A percentile compares a stretch with the other conserved stretches of the same genome.
phyloP scores from a whole-genome alignment of 1,139 yeast genomes.

The Geotrichum fermentans region DNA sequence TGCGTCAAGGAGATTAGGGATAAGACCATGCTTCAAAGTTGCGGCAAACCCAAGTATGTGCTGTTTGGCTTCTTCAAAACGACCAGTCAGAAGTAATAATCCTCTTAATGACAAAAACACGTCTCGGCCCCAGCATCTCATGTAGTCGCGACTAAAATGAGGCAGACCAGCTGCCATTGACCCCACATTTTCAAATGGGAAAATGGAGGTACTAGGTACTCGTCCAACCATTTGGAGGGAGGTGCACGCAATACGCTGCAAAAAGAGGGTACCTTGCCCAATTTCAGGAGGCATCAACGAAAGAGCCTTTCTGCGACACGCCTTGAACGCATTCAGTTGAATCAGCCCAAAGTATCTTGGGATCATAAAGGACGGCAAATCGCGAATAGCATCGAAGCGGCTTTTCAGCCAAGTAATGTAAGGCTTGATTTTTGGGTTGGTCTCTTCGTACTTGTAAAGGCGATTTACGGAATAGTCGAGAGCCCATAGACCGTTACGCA shows the following conservation, averaged over 20 bases:
- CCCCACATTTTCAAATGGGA: conserved; percentile 57
- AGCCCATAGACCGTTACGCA: conserved; percentile 87
- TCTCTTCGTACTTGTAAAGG: conserved; percentile 49
- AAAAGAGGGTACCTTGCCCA: conserved; percentile 61
- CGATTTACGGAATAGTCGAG: conserved; percentile 68
- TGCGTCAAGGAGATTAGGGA: conserved; percentile 88
- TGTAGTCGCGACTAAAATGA: conserved; percentile 81
- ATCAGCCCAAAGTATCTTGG: conserved; percentile 85
- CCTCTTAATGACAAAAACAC: conserved; percentile 87
- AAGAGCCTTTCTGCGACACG: conserved; percentile 65
- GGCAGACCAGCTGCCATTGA: conserved; percentile 95
- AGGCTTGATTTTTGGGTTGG: conserved; percentile 45
- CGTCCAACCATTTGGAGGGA: conserved; percentile 83
- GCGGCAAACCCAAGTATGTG: conserved; percentile 87
- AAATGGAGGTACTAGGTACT: conserved; percentile 69
- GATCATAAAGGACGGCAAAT: conserved; percentile 70
- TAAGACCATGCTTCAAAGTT: conserved; percentile 89
- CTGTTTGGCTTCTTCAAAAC: conserved; percentile 70
- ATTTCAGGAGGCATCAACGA: conserved; percentile 51
- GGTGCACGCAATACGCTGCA: conserved; percentile 73
- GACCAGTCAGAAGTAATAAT: conserved; percentile 66
- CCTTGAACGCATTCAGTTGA: conserved; percentile 76
- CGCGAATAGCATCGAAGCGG: conserved; percentile 60
- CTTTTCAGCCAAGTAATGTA: conserved; percentile 65
- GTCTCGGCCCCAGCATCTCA: conserved; percentile 99